phyloP scores from a whole-genome alignment of 2,329 filamentous ascomycete genomes.

The Pyrenophora tritici-repentis region DNA sequence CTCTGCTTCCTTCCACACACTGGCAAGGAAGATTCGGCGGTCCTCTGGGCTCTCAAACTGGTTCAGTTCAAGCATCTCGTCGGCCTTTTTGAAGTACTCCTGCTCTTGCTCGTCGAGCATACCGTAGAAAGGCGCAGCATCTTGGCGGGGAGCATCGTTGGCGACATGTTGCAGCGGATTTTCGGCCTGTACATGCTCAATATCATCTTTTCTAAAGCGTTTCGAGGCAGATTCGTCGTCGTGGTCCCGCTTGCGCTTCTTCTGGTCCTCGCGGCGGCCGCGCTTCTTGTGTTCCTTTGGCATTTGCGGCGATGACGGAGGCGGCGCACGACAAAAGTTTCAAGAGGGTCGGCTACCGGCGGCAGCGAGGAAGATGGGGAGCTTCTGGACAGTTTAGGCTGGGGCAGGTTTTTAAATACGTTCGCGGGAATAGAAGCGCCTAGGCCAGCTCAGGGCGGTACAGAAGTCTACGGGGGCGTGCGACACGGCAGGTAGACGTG shows the following conservation, averaged over 20 bases:
- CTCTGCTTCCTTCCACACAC: constrained; percentile 82
- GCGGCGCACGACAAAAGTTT: constrained; percentile 22
- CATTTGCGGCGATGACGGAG: constrained; percentile 49
- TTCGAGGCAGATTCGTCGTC: constrained; percentile 45
- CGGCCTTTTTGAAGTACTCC: constrained; percentile 90
- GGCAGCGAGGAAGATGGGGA: background rate
- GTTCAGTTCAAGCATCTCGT: constrained; percentile 87
- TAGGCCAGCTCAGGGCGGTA: constrained; percentile 2
- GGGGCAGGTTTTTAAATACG: constrained; percentile 1
- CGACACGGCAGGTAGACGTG: constrained; percentile 13
- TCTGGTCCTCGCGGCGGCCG: constrained; percentile 58
- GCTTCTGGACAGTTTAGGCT: background rate
- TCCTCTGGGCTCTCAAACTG: constrained; percentile 77
- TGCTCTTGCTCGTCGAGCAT: constrained; percentile 92
- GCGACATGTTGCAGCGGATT: constrained; percentile 26
- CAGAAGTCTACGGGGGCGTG: constrained; percentile 10
- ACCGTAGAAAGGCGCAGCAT: constrained; percentile 83
- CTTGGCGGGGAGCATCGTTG: constrained; percentile 40
- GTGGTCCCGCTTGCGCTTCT: constrained; percentile 52
- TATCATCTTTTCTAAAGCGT: constrained; percentile 34
- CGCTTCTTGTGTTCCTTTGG: constrained; percentile 65
- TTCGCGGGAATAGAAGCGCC: background rate
- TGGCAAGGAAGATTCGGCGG: constrained; percentile 64
- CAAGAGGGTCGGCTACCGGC: constrained; percentile 18
- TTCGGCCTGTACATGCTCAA: constrained; percentile 19